Conservation (phyloP, 1,139 yeast genomes). For the Blastobotrys aristatus region DNA sequence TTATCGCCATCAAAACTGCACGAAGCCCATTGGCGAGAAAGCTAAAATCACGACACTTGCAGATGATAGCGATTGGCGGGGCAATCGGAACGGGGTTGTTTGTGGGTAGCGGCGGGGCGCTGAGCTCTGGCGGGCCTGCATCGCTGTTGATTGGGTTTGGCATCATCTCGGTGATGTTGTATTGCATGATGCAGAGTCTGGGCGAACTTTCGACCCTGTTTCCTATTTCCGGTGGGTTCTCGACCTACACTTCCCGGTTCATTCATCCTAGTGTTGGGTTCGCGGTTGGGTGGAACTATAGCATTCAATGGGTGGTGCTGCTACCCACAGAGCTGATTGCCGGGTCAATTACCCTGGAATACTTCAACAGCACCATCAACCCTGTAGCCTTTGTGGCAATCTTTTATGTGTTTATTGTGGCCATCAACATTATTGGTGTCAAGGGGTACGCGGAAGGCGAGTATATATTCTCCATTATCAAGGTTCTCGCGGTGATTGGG, state of each 20-base stretch:
- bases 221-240: constrained; percentile 76
- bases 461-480: constrained; percentile 51
- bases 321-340: constrained; percentile 72
- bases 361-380: constrained; percentile 53
- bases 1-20: constrained; percentile 30
- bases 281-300: constrained; percentile 79
- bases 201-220: constrained; percentile 82
- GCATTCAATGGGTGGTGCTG: constrained; percentile 68
- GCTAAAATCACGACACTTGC: constrained; percentile 47
- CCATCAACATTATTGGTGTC: constrained; percentile 63
- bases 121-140: constrained; percentile 75
- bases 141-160: constrained; percentile 68
- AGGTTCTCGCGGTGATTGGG: constrained; percentile 55
- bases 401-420: constrained; percentile 51
- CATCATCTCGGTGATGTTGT: constrained; percentile 64
- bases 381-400: constrained; percentile 65
- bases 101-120: constrained; percentile 68
- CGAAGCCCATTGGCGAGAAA: constrained; percentile 40
- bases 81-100: constrained; percentile 77
- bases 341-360: constrained; percentile 63
- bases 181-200: constrained; percentile 71
- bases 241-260: constrained; percentile 63
- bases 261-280: constrained; percentile 71
- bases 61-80: constrained; percentile 78
- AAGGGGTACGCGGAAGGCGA: constrained; percentile 73